Evolutionary conservation across 1,139 yeast species (phyloP), one percentile per base, ranked within the genome.

Genomic region (Geotrichum cucujoidarum): DNA sequence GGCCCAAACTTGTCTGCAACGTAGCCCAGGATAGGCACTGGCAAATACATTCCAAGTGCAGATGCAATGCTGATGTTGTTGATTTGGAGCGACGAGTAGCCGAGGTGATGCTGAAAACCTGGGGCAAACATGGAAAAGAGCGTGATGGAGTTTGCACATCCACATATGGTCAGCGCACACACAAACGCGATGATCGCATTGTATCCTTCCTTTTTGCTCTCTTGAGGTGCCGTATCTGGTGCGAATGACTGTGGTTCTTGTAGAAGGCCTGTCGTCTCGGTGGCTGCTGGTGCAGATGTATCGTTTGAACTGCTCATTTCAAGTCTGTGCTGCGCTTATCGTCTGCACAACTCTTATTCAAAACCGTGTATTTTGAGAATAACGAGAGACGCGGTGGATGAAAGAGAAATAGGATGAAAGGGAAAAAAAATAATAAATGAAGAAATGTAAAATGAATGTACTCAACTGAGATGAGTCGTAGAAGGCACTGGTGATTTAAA

Each of bases 1-100:
- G 95, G 92, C 0, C 97, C 96, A 60, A 83, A 86, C 25, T 80
- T 70, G 64, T 92, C 97, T 1, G 95, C 90, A 43, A 86, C 66
- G 57, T 84, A 80, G 0, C 97, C 98, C 40, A 90, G 67, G 0
- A 83, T 62, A 0, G 97, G 97, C 3, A 90, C 78, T 17, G 94
- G 82, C 47, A 88, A 66, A 64, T 90, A 92, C 80, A 86, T 80
- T 1, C 97, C 97, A 47, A 85, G 67, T 27, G 86, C 84, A 36
- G 86, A 80, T 21, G 79, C 71, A 35, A 90, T 83, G 4, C 94
- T 84, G 20, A 92, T 79, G 52, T 80, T 67, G 67, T 90, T 90
- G 60, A 88, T 80, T 57, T 87, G 78, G 49, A 85, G 71, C 55
- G 86, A 85, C 1, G 81, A 66, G 59, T 84, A 81, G 3, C 79